These are phyloP conservation scores for Choricystis sp. DNA, from an alignment of 139 green algal species.

Conservation along the genomic window DNA sequence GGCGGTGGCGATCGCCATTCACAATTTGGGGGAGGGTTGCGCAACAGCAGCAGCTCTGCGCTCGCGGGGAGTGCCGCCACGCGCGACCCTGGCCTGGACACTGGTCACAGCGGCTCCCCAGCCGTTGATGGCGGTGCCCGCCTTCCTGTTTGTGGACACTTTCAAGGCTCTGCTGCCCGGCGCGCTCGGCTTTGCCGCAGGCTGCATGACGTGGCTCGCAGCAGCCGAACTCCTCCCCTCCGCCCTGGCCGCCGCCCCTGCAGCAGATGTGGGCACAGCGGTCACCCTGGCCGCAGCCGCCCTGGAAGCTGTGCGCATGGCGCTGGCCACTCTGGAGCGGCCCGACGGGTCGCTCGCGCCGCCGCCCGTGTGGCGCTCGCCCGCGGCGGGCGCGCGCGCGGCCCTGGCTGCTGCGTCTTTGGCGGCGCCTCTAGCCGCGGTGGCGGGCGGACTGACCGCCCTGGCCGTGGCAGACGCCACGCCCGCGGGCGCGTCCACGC, in stretches of 20 bases:
- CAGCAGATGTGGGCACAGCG: conserved; percentile 54
- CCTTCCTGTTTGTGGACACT: conserved; percentile 85
- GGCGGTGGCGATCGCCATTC: conserved; percentile 87
- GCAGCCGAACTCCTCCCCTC: conserved; percentile 92
- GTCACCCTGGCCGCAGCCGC: conserved; percentile 71
- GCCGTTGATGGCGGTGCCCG: conserved; percentile 74
- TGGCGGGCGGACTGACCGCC: neutral
- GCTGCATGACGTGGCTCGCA: conserved; percentile 98
- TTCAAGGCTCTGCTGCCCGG: conserved; percentile 77
- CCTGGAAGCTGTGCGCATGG: conserved; percentile 67
- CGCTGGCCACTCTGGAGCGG: conserved; percentile 55
- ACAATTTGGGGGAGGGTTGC: conserved; percentile 96
- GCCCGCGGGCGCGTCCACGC: too few species aligned
- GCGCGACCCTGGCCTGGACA: conserved; percentile 62
- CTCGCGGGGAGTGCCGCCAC: conserved; percentile 44
- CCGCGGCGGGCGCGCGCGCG: too few species aligned
- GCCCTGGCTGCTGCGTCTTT: too few species aligned
- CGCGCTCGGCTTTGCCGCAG: conserved; percentile 88
- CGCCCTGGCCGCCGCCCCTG: conserved; percentile 40
- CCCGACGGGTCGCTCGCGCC: conserved; percentile 30
- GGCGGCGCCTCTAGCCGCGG: neutral
- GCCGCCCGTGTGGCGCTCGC: conserved; percentile 9
- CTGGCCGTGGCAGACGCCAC: neutral
- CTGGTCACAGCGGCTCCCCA: conserved; percentile 71
- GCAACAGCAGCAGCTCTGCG: conserved; percentile 85